Conservation (phyloP, 495 filamentous ascomycete genomes). For the Talaromyces ruber region DNA sequence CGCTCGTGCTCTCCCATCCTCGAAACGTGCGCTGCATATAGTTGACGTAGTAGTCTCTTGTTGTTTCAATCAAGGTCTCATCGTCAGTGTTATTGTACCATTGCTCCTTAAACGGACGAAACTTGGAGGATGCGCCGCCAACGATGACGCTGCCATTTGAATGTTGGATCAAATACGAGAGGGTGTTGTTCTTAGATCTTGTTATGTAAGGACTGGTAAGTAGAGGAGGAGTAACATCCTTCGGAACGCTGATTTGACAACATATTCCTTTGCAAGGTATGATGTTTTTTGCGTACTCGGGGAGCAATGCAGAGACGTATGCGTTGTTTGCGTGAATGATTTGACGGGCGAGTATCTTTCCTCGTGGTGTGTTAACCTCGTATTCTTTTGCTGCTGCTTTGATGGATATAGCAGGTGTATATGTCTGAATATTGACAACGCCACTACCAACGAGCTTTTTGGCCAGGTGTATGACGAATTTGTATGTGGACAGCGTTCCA, state of each 20-base stretch:
- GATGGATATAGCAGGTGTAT: constrained; percentile 45
- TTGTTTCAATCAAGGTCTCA: constrained; percentile 47
- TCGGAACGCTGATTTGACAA: constrained; percentile 56
- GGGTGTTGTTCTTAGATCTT: constrained; percentile 16
- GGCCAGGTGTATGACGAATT: constrained; percentile 52
- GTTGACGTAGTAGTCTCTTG: constrained; percentile 45
- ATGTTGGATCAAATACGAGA: constrained; percentile 53
- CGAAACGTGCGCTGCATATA: constrained; percentile 38
- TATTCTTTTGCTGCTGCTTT: constrained; percentile 23
- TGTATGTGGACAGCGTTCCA: constrained; percentile 57
- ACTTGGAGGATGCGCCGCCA: constrained; percentile 42
- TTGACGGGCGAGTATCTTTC: constrained; percentile 40
- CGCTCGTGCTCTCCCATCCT: constrained; percentile 37
- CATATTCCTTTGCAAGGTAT: constrained; percentile 49
- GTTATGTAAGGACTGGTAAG: constrained; percentile 27
- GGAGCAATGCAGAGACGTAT: constrained; percentile 52
- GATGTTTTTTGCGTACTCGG: constrained; percentile 48
- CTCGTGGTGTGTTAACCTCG: constrained; percentile 44
- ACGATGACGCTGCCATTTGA: constrained; percentile 65
- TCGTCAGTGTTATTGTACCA: constrained; percentile 48
- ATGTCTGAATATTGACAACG: constrained; percentile 50
- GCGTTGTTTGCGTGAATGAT: constrained; percentile 68
- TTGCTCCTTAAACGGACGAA: constrained; percentile 45
- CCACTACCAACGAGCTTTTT: constrained; percentile 41
- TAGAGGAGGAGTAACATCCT: constrained; percentile 39